phyloP scores from a whole-genome alignment of 2,329 filamentous ascomycete genomes.

The Capronia epimyces region DNA sequence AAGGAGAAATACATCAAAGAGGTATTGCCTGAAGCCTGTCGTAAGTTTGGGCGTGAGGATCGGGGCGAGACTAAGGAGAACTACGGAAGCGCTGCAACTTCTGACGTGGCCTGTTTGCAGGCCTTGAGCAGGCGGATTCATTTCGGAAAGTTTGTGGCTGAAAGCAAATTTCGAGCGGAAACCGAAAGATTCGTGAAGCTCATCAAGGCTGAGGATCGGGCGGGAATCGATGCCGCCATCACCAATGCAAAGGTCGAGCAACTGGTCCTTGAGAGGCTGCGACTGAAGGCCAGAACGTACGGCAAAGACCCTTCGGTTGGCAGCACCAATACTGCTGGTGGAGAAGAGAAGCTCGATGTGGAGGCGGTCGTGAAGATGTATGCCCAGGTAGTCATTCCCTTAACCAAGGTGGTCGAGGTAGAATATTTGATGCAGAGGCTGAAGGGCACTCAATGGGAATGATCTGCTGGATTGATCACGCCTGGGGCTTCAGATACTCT shows the following conservation, averaged over 20 bases:
- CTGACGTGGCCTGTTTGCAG: slow-evolving; percentile 85
- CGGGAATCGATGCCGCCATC: slow-evolving; percentile 82
- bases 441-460: slow-evolving; percentile 49
- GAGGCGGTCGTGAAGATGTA: slow-evolving; percentile 90
- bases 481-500: slow-evolving; percentile 60
- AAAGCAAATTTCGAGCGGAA: slow-evolving; percentile 86
- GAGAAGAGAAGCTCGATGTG: slow-evolving; percentile 71
- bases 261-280: slow-evolving; percentile 80
- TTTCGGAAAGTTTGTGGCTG: slow-evolving; percentile 97
- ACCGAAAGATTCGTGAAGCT: slow-evolving; percentile 71
- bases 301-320: slow-evolving; percentile 74
- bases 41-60: slow-evolving; percentile 69
- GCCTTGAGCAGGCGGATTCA: slow-evolving; percentile 86
- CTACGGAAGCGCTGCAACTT: slow-evolving; percentile 87
- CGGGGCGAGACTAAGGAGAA: slow-evolving; percentile 85
- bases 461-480: slow-evolving; percentile 19
- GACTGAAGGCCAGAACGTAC: slow-evolving; percentile 87
- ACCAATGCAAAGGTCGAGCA: slow-evolving; percentile 84
- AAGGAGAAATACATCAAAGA: slow-evolving; percentile 76
- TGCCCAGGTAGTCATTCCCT: slow-evolving; percentile 82
- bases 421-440: slow-evolving; percentile 96
- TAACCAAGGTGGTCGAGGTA: slow-evolving; percentile 98
- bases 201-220: slow-evolving; percentile 73
- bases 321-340: slow-evolving; percentile 36
- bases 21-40: slow-evolving; percentile 78